phyloP scores from a whole-genome alignment of 2,329 filamentous ascomycete species.

The Hymenoscyphus fructigenus region DNA sequence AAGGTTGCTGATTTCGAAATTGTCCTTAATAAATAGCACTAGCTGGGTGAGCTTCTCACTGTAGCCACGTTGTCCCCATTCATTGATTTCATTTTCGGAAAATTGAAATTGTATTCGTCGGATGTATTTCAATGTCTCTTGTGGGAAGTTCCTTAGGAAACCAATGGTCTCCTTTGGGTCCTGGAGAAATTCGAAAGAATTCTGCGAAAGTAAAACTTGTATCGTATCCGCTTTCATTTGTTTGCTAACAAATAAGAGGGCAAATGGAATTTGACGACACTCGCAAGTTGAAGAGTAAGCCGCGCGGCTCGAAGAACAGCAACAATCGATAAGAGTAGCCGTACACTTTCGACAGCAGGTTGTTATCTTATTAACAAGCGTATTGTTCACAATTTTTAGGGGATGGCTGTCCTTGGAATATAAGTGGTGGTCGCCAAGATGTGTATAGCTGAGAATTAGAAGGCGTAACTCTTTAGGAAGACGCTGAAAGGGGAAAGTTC shows the following conservation, averaged over 20 bases:
- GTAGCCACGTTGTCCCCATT: neutral
- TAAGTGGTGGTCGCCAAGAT: conserved; percentile 4
- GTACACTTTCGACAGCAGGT: conserved; percentile 2
- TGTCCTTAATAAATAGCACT: neutral
- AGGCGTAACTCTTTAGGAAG: conserved; percentile 11
- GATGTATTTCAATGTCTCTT: neutral
- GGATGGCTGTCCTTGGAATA: neutral
- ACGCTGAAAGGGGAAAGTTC: conserved; percentile 9
- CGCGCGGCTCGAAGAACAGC: conserved; percentile 1
- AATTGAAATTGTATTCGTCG: neutral
- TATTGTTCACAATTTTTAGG: neutral
- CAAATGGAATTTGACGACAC: conserved; percentile 12
- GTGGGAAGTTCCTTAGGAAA: neutral
- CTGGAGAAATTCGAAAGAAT: neutral
- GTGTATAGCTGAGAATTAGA: conserved; percentile 7
- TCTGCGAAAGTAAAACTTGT: conserved; percentile 4
- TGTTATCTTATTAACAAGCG: neutral
- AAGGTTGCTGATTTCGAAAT: neutral
- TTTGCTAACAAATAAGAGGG: conserved; percentile 8
- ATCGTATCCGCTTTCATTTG: conserved; percentile 5
- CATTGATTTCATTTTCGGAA: neutral
- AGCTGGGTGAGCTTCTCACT: neutral
- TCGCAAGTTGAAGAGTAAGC: conserved; percentile 11
- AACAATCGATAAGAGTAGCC: conserved; percentile 9
- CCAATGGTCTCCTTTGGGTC: neutral